These are phyloP conservation scores for Melaleuca quinquenervia DNA, from an alignment of 345 rosid species.

Conservation along the genomic window DNA sequence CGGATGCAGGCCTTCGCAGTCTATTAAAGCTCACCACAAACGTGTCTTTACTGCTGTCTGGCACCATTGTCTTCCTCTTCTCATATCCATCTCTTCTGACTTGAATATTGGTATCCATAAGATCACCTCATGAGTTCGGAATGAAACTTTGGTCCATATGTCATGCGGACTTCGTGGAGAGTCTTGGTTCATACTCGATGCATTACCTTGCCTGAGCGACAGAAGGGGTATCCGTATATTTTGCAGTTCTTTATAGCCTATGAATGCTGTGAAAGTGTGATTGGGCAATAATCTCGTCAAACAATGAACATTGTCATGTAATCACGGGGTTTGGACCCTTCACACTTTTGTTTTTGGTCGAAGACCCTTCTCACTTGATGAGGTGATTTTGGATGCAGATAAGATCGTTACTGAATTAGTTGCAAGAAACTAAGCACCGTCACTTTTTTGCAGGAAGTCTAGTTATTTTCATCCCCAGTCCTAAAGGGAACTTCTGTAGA, in stretches of 20 bases:
- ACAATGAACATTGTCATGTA: neutral
- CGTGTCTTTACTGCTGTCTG: slow-evolving; percentile 84
- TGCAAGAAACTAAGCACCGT: neutral
- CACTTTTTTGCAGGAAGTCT: neutral
- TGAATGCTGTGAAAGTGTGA: neutral
- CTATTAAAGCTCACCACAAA: slow-evolving; percentile 76
- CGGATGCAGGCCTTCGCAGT: slow-evolving; percentile 67
- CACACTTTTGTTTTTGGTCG: neutral
- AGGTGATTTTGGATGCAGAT: neutral
- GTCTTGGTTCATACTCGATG: neutral
- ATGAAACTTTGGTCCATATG: neutral
- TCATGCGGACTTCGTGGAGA: neutral
- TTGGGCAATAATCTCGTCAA: neutral
- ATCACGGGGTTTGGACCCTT: neutral
- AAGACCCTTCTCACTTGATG: neutral
- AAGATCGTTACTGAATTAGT: neutral
- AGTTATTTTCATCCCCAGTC: neutral
- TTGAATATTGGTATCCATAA: slow-evolving; percentile 74
- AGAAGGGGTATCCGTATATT: neutral
- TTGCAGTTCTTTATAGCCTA: neutral
- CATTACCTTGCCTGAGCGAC: neutral
- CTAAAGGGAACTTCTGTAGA: neutral
- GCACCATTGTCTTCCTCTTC: slow-evolving; percentile 64
- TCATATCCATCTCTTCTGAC: slow-evolving; percentile 85
- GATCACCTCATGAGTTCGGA: slow-evolving; percentile 5